Conservation (phyloP, 1,284 basidiomycete species). For the Apiotrichum veenhuisii region DNA sequence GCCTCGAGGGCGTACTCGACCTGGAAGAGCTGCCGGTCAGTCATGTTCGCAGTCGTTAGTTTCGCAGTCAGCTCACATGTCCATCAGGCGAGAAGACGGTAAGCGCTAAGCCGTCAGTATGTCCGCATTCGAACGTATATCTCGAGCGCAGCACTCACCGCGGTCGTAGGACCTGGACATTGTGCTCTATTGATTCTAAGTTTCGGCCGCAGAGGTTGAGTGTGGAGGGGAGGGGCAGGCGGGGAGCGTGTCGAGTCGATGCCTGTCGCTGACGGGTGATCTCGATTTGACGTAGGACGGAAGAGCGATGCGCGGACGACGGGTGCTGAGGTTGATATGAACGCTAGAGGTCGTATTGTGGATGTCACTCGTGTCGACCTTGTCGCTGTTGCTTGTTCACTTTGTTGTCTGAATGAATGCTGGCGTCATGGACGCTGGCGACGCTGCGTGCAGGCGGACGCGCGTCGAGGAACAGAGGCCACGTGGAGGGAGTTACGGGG, state of each 20-base stretch:
- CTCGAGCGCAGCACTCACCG: conserved; percentile 32
- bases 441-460: background rate
- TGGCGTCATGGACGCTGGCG: conserved; percentile 4
- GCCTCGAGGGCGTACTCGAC: conserved; percentile 99
- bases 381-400: background rate
- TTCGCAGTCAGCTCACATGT: conserved; percentile 55
- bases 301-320: background rate
- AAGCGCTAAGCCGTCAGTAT: conserved; percentile 52
- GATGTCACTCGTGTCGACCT: background rate
- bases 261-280: background rate
- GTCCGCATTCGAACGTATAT: background rate
- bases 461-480: background rate
- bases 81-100: conserved; percentile 95
- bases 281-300: background rate
- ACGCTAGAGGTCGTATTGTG: background rate
- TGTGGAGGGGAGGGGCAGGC: background rate
- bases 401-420: background rate
- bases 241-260: background rate
- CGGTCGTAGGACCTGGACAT: conserved; percentile 52
- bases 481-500: background rate
- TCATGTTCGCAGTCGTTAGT: background rate
- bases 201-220: background rate
- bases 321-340: too few species aligned
- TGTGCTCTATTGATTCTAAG: conserved; percentile 3
- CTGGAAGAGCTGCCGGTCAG: conserved; percentile 45